phyloP scores from a whole-genome alignment of 148 eudicot species.

The Nepenthes mirabilis region DNA sequence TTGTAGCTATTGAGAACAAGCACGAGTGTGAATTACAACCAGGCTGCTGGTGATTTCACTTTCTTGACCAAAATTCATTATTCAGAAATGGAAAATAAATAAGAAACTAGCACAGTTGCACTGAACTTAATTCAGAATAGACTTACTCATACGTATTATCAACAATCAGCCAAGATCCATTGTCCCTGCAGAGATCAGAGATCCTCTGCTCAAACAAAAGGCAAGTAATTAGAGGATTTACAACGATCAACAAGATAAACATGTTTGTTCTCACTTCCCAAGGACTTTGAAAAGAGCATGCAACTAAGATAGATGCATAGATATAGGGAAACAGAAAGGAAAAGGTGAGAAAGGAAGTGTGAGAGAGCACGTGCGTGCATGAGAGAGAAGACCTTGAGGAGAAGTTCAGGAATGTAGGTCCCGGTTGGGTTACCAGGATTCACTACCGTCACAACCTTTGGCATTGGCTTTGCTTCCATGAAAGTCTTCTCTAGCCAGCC shows the following conservation, averaged over 20 bases:
- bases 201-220: constrained; percentile 50
- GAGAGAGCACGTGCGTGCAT: background rate
- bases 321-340: constrained; percentile 6
- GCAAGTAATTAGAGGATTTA: constrained; percentile 11
- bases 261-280: background rate
- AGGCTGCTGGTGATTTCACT: too few species aligned
- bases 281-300: background rate
- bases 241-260: background rate
- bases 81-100: too few species aligned
- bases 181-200: constrained; percentile 67
- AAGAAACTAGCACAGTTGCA: too few species aligned
- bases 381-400: constrained; percentile 60
- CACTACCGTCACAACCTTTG: constrained; percentile 97
- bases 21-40: too few species aligned
- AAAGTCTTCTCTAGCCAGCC: constrained; percentile 83
- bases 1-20: too few species aligned
- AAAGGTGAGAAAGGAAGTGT: background rate
- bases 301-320: background rate
- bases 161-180: constrained; percentile 94
- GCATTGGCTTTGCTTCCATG: constrained; percentile 57
- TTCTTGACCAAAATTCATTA: too few species aligned
- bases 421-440: constrained; percentile 99
- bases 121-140: background rate
- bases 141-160: constrained; percentile 99
- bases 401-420: constrained; percentile 84